Base-by-base conservation (phyloP, 768 basidiomycete genomes). In the Auricularia sp. region DNA sequence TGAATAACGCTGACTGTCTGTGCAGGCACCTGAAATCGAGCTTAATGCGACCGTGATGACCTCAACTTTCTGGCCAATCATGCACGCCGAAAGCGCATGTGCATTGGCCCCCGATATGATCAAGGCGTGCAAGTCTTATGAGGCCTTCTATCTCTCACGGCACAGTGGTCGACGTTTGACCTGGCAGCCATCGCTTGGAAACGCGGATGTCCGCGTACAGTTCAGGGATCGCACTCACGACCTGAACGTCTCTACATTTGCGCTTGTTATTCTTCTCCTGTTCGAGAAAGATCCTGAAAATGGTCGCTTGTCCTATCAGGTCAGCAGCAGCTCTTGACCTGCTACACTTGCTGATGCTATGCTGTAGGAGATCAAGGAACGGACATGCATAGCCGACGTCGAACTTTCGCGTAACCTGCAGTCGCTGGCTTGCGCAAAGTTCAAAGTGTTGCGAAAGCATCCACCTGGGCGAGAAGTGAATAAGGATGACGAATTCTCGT, bases 321-420 rank as follows among this genome's bases (percentile, higher is more conserved):
- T 91, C 65, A 65, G 85, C 72, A 29, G 11, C 11, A 23, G 29
- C 7, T 23, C 33, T 56, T 12, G 10, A 10, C 14, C 23, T 3
- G 12, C 23, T 14, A 33, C 21, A 33, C 23, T 21, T 64, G 29
- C 42, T 61, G 44, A 61, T 7, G 18, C 21, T 58, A 36, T 34
- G 8, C 59, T n/a, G 18, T 66, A 98, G 96, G 93, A 98, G 67
- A 90, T 99, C 70, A 85, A 86, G 73, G 73, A 81, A 8, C 82
- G 87, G 3, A 93, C 94, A 0, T 71, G 76, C 16, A 89, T 98
- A 64, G 83, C 85, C 0, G 86, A 93, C 21, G 66, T 66, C 0
- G 95, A 98, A 64, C 81, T 98, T 2, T 86, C 88, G 71, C 88
- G 97, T n/a, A 90, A 93, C 68, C 81, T 99, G 2, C 97, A 99